phyloP scores from a whole-genome alignment of 352 stramenopile genomes.

The Ophiocytium majus region DNA sequence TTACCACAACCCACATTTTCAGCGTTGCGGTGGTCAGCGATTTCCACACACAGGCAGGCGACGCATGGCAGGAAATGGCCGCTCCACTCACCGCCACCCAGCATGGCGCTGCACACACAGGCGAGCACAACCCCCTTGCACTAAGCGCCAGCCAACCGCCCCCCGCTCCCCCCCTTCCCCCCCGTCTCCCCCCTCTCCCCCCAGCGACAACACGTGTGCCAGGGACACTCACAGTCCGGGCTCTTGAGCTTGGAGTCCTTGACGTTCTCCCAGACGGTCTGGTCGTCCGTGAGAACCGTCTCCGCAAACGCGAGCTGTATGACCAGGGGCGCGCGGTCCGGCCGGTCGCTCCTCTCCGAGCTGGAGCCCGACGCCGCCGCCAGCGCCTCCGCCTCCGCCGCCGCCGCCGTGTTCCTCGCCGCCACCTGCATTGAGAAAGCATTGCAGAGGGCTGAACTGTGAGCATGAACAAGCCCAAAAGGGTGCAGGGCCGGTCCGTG shows the following conservation, averaged over 20 bases:
- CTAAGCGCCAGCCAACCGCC: too few relatives aligned
- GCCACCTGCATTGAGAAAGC: neutral
- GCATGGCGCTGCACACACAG: neutral
- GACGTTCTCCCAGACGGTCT: constrained; percentile 55
- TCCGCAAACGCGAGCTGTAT: constrained; percentile 51
- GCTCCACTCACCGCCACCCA: neutral
- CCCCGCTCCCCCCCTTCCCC: too few relatives aligned
- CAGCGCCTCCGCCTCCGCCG: neutral
- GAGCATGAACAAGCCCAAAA: too few relatives aligned
- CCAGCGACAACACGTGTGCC: too few relatives aligned
- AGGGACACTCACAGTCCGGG: constrained; percentile 41
- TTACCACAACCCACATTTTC: too few relatives aligned
- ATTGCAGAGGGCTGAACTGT: constrained; percentile 27
- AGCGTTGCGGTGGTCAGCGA: neutral
- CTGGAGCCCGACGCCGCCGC: too few relatives aligned
- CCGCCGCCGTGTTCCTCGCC: neutral
- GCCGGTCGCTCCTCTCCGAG: neutral
- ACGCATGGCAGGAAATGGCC: neutral
- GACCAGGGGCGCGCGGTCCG: neutral
- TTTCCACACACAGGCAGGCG: neutral
- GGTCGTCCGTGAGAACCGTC: constrained; percentile 51
- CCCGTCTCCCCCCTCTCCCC: too few relatives aligned
- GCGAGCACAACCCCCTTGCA: neutral
- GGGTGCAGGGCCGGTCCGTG: too few relatives aligned
- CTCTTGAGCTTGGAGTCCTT: constrained; percentile 55